A percentile compares a stretch with the other conserved stretches of the same genome.
Conservation (phyloP, 1,284 basidiomycete genomes). For the Rhodotorula sp. region DNA sequence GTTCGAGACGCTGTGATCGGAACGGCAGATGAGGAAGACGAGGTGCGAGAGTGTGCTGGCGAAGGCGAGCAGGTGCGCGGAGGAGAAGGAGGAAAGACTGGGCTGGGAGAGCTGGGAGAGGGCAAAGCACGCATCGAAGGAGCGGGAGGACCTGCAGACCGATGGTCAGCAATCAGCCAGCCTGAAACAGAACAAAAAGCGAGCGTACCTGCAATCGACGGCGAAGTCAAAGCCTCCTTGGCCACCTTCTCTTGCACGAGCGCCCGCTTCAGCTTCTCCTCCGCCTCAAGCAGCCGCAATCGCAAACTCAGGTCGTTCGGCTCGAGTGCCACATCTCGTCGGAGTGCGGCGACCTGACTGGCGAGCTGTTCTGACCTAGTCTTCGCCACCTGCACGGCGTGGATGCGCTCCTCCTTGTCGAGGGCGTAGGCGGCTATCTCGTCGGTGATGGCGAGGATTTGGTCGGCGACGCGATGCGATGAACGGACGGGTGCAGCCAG, state of each 20-base stretch:
- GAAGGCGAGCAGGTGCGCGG: neutral
- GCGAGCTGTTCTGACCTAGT: neutral
- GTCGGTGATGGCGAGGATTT: neutral
- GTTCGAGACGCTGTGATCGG: neutral
- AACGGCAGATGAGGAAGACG: too few species aligned
- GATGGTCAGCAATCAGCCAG: too few species aligned
- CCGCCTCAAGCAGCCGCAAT: neutral
- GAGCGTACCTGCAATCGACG: neutral
- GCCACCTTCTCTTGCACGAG: neutral
- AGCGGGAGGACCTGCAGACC: neutral
- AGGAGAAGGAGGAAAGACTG: conserved; percentile 1
- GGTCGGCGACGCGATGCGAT: neutral
- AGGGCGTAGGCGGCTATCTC: neutral
- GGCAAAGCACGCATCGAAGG: neutral
- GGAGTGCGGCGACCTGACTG: neutral
- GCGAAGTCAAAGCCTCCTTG: neutral
- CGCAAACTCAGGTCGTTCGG: neutral
- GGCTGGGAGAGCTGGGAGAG: neutral
- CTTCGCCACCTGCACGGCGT: neutral
- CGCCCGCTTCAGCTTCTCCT: neutral
- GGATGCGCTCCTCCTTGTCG: neutral
- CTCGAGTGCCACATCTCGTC: neutral
- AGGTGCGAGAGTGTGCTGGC: neutral
- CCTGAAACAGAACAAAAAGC: neutral
- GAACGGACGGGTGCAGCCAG: neutral